A percentile compares a stretch with the other conserved stretches of the same genome.
These are phyloP conservation scores for Misopates orontium DNA, from an alignment of 257 asterid species.

Conservation along the genomic window DNA sequence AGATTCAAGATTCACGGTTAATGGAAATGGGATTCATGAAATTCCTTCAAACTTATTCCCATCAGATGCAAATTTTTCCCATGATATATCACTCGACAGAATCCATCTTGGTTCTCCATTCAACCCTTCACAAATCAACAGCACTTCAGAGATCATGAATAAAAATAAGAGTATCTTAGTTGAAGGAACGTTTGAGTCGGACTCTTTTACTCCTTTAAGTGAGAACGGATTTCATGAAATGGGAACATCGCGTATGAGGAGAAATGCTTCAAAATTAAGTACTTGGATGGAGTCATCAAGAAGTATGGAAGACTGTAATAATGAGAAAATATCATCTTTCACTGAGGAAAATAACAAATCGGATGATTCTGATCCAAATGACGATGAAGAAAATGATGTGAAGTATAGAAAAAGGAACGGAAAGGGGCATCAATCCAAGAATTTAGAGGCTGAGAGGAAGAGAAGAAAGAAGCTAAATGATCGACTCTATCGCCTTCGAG, in stretches of 20 bases:
- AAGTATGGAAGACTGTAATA: constrained; percentile 36
- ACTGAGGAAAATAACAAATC: constrained; percentile 42
- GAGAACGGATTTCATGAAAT: constrained; percentile 24
- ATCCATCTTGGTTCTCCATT: constrained; percentile 5
- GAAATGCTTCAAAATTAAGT: constrained; percentile 12
- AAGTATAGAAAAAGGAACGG: constrained; percentile 48
- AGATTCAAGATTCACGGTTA: too few species aligned
- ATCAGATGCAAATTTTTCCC: constrained; percentile 5
- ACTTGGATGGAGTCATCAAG: constrained; percentile 30
- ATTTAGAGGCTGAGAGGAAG: constrained; percentile 62
- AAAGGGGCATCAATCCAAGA: constrained; percentile 56
- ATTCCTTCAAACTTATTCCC: background rate
- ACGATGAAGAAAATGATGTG: constrained; percentile 47
- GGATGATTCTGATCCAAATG: constrained; percentile 53
- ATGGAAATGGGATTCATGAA: too few species aligned
- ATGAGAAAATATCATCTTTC: constrained; percentile 39
- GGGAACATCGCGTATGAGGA: constrained; percentile 28
- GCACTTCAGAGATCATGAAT: constrained; percentile 18
- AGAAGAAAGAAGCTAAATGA: constrained; percentile 70
- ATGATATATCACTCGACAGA: constrained; percentile 10
- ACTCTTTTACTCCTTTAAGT: constrained; percentile 17
- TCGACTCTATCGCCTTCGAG: constrained; percentile 57
- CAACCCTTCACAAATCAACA: background rate
- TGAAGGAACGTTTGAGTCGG: constrained; percentile 32
- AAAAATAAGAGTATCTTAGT: constrained; percentile 31